Percentiles rank a stretch among this genome's conserved stretches.
Evolutionary conservation across 2,329 filamentous ascomycete genomes (phyloP).

Genomic region (Didymosphaeria variabile): DNA sequence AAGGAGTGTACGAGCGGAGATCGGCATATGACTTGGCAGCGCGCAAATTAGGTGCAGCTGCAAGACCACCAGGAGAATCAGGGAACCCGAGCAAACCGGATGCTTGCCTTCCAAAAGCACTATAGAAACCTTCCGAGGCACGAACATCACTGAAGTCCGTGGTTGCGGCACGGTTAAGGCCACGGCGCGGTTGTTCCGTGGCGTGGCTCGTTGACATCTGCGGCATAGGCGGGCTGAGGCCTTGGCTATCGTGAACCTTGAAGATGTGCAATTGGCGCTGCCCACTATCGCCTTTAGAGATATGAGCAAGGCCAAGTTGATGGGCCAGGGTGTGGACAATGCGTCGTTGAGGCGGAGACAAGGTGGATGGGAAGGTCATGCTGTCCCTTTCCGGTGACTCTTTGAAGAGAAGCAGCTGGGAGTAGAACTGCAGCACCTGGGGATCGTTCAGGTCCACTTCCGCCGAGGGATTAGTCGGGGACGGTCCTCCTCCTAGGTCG

Average conservation of each 20-base stretch:
- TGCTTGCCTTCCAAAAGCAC: constrained; percentile 79
- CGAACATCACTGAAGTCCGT: constrained; percentile 91
- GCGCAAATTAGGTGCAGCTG: constrained; percentile 80
- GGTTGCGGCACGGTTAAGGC: constrained; percentile 91
- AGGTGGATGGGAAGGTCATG: constrained; percentile 81
- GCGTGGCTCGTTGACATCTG: constrained; percentile 71
- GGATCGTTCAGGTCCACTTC: constrained; percentile 94
- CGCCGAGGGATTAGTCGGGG: constrained; percentile 39
- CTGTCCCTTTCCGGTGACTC: constrained; percentile 79
- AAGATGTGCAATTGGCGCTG: constrained; percentile 91
- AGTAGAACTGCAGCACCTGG: constrained; percentile 86
- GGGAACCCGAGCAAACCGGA: constrained; percentile 81
- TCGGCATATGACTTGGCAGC: constrained; percentile 98
- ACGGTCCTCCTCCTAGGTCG: constrained; percentile 18
- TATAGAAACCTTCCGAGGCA: constrained; percentile 77
- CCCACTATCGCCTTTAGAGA: constrained; percentile 87
- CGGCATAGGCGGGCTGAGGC: constrained; percentile 69
- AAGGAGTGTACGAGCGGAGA: constrained; percentile 92
- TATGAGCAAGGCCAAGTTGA: constrained; percentile 90
- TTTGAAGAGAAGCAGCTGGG: constrained; percentile 88
- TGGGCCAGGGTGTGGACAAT: constrained; percentile 95
- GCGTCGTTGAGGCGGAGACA: constrained; percentile 84
- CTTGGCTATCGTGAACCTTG: constrained; percentile 68
- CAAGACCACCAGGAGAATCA: constrained; percentile 74
- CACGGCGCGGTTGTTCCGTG: constrained; percentile 80